Evolutionary conservation across 306 rosid species (phyloP).

Genomic region (Mimosa pudica): DNA sequence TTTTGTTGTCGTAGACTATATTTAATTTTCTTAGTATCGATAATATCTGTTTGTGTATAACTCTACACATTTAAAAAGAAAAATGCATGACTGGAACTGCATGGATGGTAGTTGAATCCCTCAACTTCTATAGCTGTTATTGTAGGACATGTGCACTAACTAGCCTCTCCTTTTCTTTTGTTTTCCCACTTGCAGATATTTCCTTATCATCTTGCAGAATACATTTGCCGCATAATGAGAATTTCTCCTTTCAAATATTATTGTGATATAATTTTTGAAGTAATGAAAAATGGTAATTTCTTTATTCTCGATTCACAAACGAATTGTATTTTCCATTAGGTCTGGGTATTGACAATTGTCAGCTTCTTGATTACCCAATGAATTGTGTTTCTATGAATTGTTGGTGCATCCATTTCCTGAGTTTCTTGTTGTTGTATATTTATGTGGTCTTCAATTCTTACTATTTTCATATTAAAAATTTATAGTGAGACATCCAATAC

Average conservation of each 20-base stretch:
- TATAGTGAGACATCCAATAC: constrained; percentile 3
- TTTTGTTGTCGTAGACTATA: not conserved
- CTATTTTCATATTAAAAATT: constrained; percentile 23
- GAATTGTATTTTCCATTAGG: constrained; percentile 27
- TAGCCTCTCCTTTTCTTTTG: constrained; percentile 3
- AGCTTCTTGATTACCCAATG: constrained; percentile 28
- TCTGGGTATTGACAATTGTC: not conserved
- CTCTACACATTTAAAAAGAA: constrained; percentile 13
- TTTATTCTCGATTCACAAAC: constrained; percentile 37
- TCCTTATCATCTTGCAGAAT: constrained; percentile 94
- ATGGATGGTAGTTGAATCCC: constrained; percentile 4
- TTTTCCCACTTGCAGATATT: constrained; percentile 72
- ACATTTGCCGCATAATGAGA: constrained; percentile 97
- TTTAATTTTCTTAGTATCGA: not conserved
- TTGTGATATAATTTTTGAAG: constrained; percentile 96
- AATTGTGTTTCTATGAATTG: constrained; percentile 17
- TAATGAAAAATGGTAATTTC: constrained; percentile 87
- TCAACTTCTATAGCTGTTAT: constrained; percentile 32
- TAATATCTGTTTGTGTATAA: not conserved
- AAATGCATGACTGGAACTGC: constrained; percentile 4
- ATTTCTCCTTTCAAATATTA: constrained; percentile 96
- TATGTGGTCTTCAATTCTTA: constrained; percentile 2
- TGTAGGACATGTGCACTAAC: constrained; percentile 37
- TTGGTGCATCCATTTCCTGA: constrained; percentile 18
- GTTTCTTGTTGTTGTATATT: constrained; percentile 15